Conservation (phyloP, 441 rosid species). For the Populus hybrid region DNA sequence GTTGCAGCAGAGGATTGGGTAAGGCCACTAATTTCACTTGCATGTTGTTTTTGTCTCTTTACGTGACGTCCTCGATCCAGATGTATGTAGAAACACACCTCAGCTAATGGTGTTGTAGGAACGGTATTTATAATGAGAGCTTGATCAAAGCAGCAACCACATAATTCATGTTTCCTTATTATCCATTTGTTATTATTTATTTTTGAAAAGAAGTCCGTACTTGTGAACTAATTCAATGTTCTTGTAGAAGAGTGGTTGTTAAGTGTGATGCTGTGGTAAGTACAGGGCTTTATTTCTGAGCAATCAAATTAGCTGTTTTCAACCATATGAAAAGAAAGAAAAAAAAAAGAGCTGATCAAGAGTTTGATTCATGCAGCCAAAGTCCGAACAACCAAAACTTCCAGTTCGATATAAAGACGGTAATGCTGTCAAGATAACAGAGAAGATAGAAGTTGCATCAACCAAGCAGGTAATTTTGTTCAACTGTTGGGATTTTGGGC, state of each 20-base stretch:
- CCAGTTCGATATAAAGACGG: slow-evolving; percentile 6
- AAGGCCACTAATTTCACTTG: background rate
- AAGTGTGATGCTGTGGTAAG: background rate
- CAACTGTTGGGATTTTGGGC: background rate
- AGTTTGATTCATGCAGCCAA: slow-evolving; percentile 9
- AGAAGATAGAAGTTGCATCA: slow-evolving; percentile 17
- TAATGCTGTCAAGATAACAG: slow-evolving; percentile 11
- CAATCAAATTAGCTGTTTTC: background rate
- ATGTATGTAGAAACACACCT: background rate
- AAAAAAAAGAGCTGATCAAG: background rate
- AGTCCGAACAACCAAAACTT: background rate
- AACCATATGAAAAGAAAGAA: background rate
- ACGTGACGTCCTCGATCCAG: background rate
- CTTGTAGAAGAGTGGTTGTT: background rate
- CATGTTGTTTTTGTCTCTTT: background rate
- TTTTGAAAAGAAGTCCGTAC: background rate
- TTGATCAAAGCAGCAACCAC: background rate
- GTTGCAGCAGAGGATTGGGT: background rate
- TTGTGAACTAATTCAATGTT: background rate
- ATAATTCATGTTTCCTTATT: background rate
- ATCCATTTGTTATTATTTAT: background rate
- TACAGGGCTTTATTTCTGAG: background rate
- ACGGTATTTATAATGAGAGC: background rate
- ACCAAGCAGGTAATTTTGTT: slow-evolving; percentile 9
- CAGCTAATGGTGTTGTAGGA: background rate